Evolutionary conservation across 2,329 filamentous ascomycete genomes (phyloP), one percentile per base, ranked within the genome.

Genomic region (Aspergillus carbonarius): DNA sequence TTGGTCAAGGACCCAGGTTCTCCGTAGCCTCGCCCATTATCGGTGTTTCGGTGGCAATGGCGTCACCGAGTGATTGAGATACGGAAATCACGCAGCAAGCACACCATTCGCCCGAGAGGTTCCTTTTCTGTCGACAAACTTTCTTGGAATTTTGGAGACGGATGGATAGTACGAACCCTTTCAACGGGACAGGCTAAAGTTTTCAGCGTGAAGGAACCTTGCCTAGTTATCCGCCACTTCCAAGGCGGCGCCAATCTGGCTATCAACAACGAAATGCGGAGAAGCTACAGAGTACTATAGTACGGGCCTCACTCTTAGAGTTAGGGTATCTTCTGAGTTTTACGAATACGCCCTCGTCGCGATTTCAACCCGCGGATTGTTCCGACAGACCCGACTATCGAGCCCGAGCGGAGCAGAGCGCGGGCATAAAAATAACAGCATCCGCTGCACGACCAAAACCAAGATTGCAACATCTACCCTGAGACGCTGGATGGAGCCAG

Each of bases 1-100:
- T 55, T 60, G 57, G 60, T 57, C 55, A 20, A 55, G 54, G 53
- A 20, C 37, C 44, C 60, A 65, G 59, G 57, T 54, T 50, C 20
- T 44, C 34, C 57, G 55, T 32, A 35, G 35, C 34, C 23, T 50
- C 27, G 9, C 27, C 37, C 46, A 56, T 27, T 44, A 27, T 40
- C 15, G 23, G 17, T 15, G 34, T 44, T 30, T 10, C 23, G 3
- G 8, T 54, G 25, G 18, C 17, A 15, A 57, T 47, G 48, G 56
- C 51, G 50, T 50, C 54, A 46, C 51, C 32, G 39, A 5, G 39
- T 12, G 7, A 42, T 42, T 42, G 20, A 23, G 18, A 42, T 42
- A 18, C 18, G 10, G 39, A 42, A 42, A 42, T 42, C 39, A 42
- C 39, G 39, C 39, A 42, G 12, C 12, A 42, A 23, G 39, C 39